Conservation (phyloP, 2,329 filamentous ascomycete species). For the Aspergillus puulaauensis region DNA sequence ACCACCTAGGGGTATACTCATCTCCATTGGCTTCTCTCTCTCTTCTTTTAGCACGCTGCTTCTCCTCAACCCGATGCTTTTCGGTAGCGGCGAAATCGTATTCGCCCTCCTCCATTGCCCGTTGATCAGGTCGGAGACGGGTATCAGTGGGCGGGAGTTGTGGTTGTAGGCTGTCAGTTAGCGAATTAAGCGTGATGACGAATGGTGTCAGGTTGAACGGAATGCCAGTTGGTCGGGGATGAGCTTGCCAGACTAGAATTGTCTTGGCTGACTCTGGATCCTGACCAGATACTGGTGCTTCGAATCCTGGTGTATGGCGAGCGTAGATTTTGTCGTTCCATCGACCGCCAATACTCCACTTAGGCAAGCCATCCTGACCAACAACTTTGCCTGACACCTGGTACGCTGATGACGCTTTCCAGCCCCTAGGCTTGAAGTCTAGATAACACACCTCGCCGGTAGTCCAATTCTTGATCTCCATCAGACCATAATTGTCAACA, state of each 20-base stretch:
- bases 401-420: conserved; percentile 91
- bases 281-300: conserved; percentile 59
- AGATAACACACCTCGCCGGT: conserved; percentile 87
- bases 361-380: conserved; percentile 73
- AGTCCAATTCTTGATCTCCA: conserved; percentile 97
- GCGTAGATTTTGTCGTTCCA: conserved; percentile 99
- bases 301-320: conserved; percentile 85
- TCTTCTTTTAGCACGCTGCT: conserved; percentile 74
- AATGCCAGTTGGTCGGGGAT: conserved; percentile 75
- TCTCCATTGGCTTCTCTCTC: conserved; percentile 74
- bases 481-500: conserved; percentile 95
- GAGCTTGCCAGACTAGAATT: conserved; percentile 90
- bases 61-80: conserved; percentile 93
- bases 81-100: conserved; percentile 91
- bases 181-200: conserved; percentile 87
- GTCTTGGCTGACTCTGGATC: conserved; percentile 66
- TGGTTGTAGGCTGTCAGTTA: conserved; percentile 75
- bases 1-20: conserved; percentile 84
- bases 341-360: conserved; percentile 85
- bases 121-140: conserved; percentile 86
- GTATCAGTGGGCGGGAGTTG: conserved; percentile 91
- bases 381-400: conserved; percentile 84
- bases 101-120: conserved; percentile 97
- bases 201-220: conserved; percentile 98
- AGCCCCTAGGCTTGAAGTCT: conserved; percentile 93